Evolutionary conservation across 2,329 filamentous ascomycete genomes (phyloP).

Genomic region (Hymenoscyphus albidus): DNA sequence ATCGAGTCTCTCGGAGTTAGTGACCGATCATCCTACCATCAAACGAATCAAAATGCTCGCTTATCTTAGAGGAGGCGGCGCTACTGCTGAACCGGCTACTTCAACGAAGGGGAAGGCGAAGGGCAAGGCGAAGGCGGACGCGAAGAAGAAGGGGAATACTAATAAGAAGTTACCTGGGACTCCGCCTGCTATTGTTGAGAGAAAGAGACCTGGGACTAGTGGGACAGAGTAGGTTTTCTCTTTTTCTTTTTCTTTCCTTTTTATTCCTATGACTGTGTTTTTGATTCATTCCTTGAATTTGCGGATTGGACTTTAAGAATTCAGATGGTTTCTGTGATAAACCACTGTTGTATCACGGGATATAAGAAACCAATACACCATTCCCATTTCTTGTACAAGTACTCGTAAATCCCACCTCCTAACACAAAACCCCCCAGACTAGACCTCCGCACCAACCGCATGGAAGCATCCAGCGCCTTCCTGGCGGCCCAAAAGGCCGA

Average conservation of each 20-base stretch:
- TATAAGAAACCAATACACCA: neutral
- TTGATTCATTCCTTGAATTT: neutral
- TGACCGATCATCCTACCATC: neutral
- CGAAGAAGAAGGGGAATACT: neutral
- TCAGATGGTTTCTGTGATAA: neutral
- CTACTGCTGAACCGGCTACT: neutral
- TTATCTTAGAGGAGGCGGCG: neutral
- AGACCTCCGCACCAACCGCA: conserved; percentile 23
- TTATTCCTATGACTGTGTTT: neutral
- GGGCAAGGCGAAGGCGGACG: neutral
- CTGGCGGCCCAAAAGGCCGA: conserved; percentile 26
- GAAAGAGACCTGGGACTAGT: conserved; percentile 11
- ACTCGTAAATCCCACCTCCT: neutral
- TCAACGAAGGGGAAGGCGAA: neutral
- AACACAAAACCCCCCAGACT: conserved; percentile 11
- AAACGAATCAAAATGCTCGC: conserved; percentile 6
- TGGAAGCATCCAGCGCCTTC: conserved; percentile 25
- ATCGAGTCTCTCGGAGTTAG: neutral
- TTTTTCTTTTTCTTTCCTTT: neutral
- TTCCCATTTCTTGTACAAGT: too few species aligned
- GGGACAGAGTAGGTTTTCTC: conserved; percentile 13
- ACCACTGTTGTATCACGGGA: neutral
- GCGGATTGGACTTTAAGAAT: too few species aligned
- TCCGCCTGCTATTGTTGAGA: neutral
- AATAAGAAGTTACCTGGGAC: conserved; percentile 9